Evolutionary conservation across 768 basidiomycete species (phyloP), one percentile per base, ranked within the genome.

Genomic region (Boletus sensibilis): DNA sequence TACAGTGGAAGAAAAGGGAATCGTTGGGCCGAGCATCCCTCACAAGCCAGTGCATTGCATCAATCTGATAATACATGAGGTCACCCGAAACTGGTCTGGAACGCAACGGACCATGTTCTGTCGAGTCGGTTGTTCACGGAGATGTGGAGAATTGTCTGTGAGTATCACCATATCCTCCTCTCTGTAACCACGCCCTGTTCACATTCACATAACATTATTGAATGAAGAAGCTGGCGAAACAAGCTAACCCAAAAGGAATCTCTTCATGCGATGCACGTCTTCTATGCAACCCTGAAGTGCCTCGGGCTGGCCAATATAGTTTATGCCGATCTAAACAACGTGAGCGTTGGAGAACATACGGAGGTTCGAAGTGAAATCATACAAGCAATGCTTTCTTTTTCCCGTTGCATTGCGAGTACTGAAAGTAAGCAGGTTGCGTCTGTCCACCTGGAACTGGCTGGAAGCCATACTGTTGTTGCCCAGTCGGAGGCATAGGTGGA

Each of bases 1-100:
- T 56, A 89, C 90, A 95, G 61, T 94, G 94, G 79, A 95, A 90
- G 78, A 94, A 94, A 33, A 95, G 76, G 4, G 94, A 86, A 63
- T 96, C 93, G 59, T 94, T 87, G 1, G 91, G 84, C 18, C 75
- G 74, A 13, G 95, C 94, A 58, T 79, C 87, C 16, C 72, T 74
- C 18, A 94, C 91, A n/a, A 99, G 85, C 95, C 94, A 98, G 56
- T 84, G 79, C 92, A 96, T 95, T 5, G 89, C 94, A 43, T 79
- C 72, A 20, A 92, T 65, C 84, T 89, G 59, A 13, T 35, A 38
- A 49, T 44, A 42, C 2, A 13, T 60, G 31, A 63, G 45, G 13
- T 35, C 31, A 13, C 3, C 9, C 3, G 2, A 46, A 31, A n/a
- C 21, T 48, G 23, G 12, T 25, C 44, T 46, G 31, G 9, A 41